Percentiles rank a stretch among this genome's conserved stretches.
phyloP scores from a whole-genome alignment of 23 red algal genomes.

The Gracilaria domingensis region DNA sequence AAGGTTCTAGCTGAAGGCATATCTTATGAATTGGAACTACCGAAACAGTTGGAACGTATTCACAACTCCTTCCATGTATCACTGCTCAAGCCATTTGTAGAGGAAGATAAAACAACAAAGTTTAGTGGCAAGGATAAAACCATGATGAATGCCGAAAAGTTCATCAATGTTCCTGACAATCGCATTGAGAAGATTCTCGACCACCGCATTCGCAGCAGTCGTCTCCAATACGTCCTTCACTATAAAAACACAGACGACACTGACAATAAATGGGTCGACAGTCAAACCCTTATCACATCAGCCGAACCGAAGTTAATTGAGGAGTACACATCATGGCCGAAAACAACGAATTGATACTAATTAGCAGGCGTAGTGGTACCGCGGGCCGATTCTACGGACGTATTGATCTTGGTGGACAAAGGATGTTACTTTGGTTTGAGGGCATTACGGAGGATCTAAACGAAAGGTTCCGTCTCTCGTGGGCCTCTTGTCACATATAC shows the following conservation, averaged over 20 bases:
- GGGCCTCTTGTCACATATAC: neutral
- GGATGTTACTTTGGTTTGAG: neutral
- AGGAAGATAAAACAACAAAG: neutral
- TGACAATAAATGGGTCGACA: neutral
- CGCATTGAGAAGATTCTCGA: neutral
- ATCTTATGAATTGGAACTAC: neutral
- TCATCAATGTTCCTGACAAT: neutral
- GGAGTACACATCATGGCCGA: neutral
- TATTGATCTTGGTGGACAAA: neutral
- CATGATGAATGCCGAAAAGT: neutral
- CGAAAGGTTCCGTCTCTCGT: neutral
- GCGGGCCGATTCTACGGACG: neutral
- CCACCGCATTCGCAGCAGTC: neutral
- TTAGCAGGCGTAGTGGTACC: no score
- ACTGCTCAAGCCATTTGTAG: neutral
- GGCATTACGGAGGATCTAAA: neutral
- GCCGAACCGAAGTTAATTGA: neutral
- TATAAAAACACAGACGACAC: constrained; percentile 8
- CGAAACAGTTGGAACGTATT: neutral
- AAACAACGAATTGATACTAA: neutral
- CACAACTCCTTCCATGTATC: constrained; percentile 1
- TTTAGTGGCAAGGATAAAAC: neutral
- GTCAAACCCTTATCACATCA: neutral
- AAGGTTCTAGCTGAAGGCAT: neutral
- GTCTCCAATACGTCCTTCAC: neutral